Evolutionary conservation across 2,329 filamentous ascomycete species (phyloP).

Genomic region (Geoglossum cookeanum): DNA sequence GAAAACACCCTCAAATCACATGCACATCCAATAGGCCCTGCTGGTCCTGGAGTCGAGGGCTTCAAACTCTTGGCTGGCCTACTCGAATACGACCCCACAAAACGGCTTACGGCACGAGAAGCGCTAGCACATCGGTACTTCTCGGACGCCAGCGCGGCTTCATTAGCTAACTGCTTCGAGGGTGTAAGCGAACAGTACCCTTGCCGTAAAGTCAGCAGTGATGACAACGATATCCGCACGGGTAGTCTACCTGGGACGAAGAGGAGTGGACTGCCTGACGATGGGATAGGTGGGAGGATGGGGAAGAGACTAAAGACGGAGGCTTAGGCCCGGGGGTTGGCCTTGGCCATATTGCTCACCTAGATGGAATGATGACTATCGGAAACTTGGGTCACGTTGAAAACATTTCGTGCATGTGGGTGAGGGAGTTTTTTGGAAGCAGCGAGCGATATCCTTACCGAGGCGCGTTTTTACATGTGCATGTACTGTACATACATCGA

Average conservation of each 20-base stretch:
- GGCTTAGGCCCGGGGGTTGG: background rate
- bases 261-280: constrained; percentile 67
- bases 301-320: constrained; percentile 34
- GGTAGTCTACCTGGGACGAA: constrained; percentile 82
- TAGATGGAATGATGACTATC: no score
- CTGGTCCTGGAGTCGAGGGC: constrained; percentile 39
- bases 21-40: background rate
- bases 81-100: constrained; percentile 82
- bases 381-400: no score
- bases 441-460: no score
- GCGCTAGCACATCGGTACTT: constrained; percentile 90
- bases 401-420: background rate
- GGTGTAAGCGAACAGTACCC: constrained; percentile 79
- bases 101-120: constrained; percentile 68
- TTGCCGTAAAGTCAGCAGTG: constrained; percentile 71
- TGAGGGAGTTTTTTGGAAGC: background rate
- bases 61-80: constrained; percentile 65
- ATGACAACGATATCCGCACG: constrained; percentile 90
- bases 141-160: constrained; percentile 38
- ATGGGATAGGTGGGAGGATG: constrained; percentile 41
- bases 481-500: no score
- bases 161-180: constrained; percentile 76
- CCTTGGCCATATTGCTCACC: no score
- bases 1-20: constrained; percentile 23
- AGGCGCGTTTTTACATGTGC: no score